phyloP scores from a whole-genome alignment of 495 filamentous ascomycete species.

The Podospora didyma region DNA sequence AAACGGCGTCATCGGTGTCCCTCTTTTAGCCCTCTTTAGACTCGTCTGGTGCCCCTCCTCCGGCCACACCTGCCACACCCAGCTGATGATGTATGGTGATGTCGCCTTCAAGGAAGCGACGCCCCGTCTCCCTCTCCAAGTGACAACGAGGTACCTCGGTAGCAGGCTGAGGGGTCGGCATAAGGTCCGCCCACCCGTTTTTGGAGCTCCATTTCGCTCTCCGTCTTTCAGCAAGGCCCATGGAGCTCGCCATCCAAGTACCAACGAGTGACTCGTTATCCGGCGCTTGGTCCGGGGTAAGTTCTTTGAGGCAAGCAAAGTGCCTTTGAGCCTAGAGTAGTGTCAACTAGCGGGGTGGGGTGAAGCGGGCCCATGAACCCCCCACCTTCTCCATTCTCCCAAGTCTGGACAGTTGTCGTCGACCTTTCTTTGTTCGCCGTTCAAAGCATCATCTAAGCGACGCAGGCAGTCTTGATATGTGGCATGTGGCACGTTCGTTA shows the following conservation, averaged over 20 bases:
- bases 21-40: not conserved
- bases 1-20: conserved; percentile 9
- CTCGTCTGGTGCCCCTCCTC: not conserved
- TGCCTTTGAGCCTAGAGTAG: not conserved
- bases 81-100: not conserved
- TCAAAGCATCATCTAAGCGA: too few species aligned
- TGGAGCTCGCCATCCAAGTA: conserved; percentile 10
- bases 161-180: not conserved
- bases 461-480: too few species aligned
- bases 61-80: not conserved
- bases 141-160: not conserved
- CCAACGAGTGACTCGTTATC: conserved; percentile 6
- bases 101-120: not conserved
- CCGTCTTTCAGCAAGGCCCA: not conserved
- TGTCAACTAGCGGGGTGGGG: not conserved
- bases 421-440: too few species aligned
- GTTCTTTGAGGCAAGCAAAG: not conserved
- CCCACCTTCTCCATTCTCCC: not conserved
- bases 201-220: conserved; percentile 2
- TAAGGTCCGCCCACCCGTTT: conserved; percentile 17
- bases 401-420: too few species aligned
- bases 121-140: not conserved
- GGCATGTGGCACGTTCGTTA: too few species aligned
- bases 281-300: conserved; percentile 10
- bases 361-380: too few species aligned